A percentile compares a stretch with the other conserved stretches of the same genome.
phyloP scores from a whole-genome alignment of 805 yeast species.

The Henningerozyma blattae region DNA sequence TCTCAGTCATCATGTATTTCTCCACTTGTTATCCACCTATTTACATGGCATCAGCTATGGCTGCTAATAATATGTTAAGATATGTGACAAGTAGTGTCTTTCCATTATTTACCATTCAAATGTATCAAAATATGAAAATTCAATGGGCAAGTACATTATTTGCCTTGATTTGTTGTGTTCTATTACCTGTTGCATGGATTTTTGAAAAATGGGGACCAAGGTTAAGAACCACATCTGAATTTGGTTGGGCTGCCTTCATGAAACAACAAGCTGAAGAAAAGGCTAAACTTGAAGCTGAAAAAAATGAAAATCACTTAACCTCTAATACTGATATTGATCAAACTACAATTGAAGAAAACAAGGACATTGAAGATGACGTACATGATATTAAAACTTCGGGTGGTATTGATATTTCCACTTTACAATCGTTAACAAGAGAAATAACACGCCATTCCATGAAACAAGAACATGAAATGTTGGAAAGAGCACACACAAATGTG shows the following conservation, averaged over 20 bases:
- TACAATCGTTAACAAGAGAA: too few species aligned
- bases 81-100: conserved; percentile 64
- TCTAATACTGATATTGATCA: background rate
- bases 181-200: conserved; percentile 68
- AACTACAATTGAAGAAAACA: background rate
- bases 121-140: conserved; percentile 62
- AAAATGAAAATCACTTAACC: background rate
- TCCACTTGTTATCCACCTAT: conserved; percentile 63
- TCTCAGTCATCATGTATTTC: conserved; percentile 57
- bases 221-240: conserved; percentile 45
- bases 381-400: too few species aligned
- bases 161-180: conserved; percentile 50
- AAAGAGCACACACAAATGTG: too few species aligned
- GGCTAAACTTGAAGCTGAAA: background rate
- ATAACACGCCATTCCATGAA: too few species aligned
- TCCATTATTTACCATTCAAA: conserved; percentile 82
- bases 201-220: conserved; percentile 46
- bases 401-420: too few species aligned
- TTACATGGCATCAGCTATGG: conserved; percentile 75
- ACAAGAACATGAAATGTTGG: too few species aligned
- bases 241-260: conserved; percentile 34
- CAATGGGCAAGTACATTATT: conserved; percentile 72
- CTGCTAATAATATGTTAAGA: conserved; percentile 76
- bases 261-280: background rate
- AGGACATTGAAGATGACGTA: background rate